Evolutionary conservation across 805 yeast species (phyloP).

Genomic region (Saturnispora gosingensis): DNA sequence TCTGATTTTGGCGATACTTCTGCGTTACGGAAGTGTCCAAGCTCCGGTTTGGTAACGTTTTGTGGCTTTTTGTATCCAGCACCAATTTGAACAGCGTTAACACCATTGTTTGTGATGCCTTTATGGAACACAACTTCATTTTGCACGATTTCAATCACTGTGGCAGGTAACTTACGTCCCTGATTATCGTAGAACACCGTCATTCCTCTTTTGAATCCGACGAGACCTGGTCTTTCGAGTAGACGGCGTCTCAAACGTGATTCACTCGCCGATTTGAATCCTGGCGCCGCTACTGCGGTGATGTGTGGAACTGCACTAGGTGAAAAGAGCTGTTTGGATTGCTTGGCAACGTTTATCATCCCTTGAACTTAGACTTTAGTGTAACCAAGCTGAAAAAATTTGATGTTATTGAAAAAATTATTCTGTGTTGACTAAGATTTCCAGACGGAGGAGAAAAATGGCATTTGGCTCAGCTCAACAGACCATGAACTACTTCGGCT

Average conservation of each 20-base stretch:
- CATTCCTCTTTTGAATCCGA: slow-evolving; percentile 87
- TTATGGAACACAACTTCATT: slow-evolving; percentile 77
- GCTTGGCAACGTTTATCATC: slow-evolving; percentile 1
- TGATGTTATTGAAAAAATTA: neutral
- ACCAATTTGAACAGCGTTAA: slow-evolving; percentile 81
- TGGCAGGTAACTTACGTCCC: slow-evolving; percentile 72
- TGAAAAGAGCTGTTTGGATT: slow-evolving; percentile 28
- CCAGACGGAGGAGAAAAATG: neutral
- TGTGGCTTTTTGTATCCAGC: slow-evolving; percentile 55
- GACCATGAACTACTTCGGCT: neutral
- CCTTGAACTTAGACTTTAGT: neutral
- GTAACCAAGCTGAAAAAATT: neutral
- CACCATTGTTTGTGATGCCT: slow-evolving; percentile 66
- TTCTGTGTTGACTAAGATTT: neutral
- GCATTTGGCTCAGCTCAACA: neutral
- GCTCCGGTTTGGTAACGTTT: slow-evolving; percentile 53
- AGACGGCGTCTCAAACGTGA: slow-evolving; percentile 67
- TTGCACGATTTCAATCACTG: slow-evolving; percentile 78
- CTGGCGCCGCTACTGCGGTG: slow-evolving; percentile 38
- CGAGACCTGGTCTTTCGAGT: slow-evolving; percentile 70
- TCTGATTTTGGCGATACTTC: slow-evolving; percentile 74
- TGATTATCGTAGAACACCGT: slow-evolving; percentile 64
- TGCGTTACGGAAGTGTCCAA: slow-evolving; percentile 74
- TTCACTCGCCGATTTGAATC: slow-evolving; percentile 58
- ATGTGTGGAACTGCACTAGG: slow-evolving; percentile 43